Evolutionary conservation across 2,329 filamentous ascomycete species (phyloP).

Genomic region (Colletotrichum sp.): DNA sequence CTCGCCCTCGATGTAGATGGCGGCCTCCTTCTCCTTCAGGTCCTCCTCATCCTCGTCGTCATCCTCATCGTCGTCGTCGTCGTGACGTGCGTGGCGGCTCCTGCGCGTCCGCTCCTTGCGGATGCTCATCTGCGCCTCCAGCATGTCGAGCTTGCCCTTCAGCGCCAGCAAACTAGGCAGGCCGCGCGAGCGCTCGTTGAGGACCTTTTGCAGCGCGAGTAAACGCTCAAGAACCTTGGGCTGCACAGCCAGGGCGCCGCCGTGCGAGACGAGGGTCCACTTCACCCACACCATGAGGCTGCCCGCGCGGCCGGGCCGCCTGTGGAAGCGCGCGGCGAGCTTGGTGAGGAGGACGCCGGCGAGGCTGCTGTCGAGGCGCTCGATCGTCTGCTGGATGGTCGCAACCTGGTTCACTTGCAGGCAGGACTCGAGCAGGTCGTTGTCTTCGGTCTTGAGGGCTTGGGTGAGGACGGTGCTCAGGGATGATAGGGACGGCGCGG

Average conservation of each 20-base stretch:
- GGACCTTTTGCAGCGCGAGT: slow-evolving; percentile 80
- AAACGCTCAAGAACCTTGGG: slow-evolving; percentile 83
- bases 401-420: slow-evolving; percentile 78
- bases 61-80: slow-evolving; percentile 57
- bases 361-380: slow-evolving; percentile 84
- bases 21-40: slow-evolving; percentile 28
- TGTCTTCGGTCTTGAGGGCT: slow-evolving; percentile 90
- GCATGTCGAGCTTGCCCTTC: slow-evolving; percentile 94
- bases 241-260: slow-evolving; percentile 86
- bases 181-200: slow-evolving; percentile 84
- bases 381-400: slow-evolving; percentile 87
- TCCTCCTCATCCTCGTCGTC: slow-evolving; percentile 64
- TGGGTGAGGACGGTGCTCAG: slow-evolving; percentile 93
- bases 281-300: slow-evolving; percentile 95
- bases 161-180: slow-evolving; percentile 83
- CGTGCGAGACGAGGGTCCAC: slow-evolving; percentile 91
- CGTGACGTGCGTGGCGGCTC: slow-evolving; percentile 31
- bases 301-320: slow-evolving; percentile 86
- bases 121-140: slow-evolving; percentile 87
- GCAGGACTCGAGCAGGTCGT: slow-evolving; percentile 88
- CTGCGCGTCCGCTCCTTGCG: slow-evolving; percentile 70
- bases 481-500: slow-evolving; percentile 75
- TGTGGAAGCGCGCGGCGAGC: slow-evolving; percentile 85
- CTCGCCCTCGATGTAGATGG: slow-evolving; percentile 89
- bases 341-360: slow-evolving; percentile 81